phyloP scores from a whole-genome alignment of 345 rosid genomes.

The Salix exigua region DNA sequence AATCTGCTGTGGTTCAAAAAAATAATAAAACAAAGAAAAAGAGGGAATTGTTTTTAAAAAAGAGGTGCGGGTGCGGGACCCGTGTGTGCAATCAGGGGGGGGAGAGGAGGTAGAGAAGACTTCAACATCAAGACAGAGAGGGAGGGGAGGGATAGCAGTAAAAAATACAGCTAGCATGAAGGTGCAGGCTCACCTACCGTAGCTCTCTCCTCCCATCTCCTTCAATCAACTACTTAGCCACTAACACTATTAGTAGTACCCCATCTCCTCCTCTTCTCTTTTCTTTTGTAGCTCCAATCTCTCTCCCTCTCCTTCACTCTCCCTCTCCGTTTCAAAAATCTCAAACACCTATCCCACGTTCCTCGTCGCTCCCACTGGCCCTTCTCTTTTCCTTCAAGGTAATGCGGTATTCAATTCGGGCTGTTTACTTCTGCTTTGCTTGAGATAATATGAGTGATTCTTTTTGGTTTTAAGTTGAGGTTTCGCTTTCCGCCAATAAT shows the following conservation, averaged over 20 bases:
- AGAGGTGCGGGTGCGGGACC: slow-evolving; percentile 6
- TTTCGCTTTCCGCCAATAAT: no score
- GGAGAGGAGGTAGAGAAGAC: slow-evolving; percentile 27
- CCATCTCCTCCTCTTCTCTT: not conserved
- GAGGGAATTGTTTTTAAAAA: not conserved
- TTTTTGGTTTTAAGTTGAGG: not conserved
- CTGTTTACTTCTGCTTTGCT: not conserved
- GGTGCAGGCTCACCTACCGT: slow-evolving; percentile 53
- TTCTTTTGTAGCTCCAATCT: slow-evolving; percentile 13
- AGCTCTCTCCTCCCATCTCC: not conserved
- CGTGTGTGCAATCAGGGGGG: not conserved
- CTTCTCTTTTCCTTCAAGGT: not conserved
- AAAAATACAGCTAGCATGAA: slow-evolving; percentile 75
- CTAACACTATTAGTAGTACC: not conserved
- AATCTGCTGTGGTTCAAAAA: no score
- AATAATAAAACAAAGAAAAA: not conserved
- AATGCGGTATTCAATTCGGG: not conserved
- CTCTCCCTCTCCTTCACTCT: slow-evolving; percentile 13
- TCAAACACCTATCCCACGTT: not conserved
- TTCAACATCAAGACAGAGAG: slow-evolving; percentile 48
- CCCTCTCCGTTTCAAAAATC: not conserved
- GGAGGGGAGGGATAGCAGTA: not conserved
- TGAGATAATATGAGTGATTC: not conserved
- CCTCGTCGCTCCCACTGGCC: not conserved
- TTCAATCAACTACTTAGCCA: not conserved